Evolutionary conservation across 352 stramenopile genomes (phyloP), one percentile per base, ranked within the genome.

Genomic region (Phytophthora tentaculata): DNA sequence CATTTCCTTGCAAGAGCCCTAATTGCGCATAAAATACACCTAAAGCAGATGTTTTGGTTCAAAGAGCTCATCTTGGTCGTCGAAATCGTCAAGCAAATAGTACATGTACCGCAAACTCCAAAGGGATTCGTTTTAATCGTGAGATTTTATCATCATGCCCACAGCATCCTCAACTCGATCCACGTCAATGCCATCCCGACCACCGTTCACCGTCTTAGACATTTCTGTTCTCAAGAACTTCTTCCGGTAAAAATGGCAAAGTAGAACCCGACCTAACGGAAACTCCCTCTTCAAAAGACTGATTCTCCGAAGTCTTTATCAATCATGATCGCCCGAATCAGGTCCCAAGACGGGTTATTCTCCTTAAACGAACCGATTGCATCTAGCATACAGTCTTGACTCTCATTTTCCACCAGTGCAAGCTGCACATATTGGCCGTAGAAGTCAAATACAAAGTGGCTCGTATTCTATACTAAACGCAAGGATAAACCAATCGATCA

Each of bases 271-370:
- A n/a, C 32, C 52, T 5, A 58, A 9, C 2, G 52, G 48, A 10
- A 43, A 55, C 48, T 55, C 26, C 17, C 24, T 43, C 48, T 41
- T 55, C 14, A 48, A 20, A 5, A 57, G 51, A 26, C 32, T 57
- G 3, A 48, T 16, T 57, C 51, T 3, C 29, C 28, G 20, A 57
- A 28, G 51, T 61, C n/a, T n/a, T n/a, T n/a, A n/a, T n/a, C n/a
- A n/a, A n/a, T n/a, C n/a, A n/a, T n/a, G n/a, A n/a, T n/a, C n/a
- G n/a, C n/a, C 54, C 10, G 28, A 52, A n/a, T 53, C 54, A 19
- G n/a, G 53, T 39, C 22, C 52, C 45, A 20, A 53, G 23, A 35
- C 7, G 45, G 22, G 19, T 61, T 61, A 4, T 52, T 61, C 22
- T n/a, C 35, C 54, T 52, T 61, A n/a, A 53, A 61, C 28, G 41